Percentiles rank a stretch among this genome's conserved stretches.
Conservation (phyloP, 805 yeast species). For the Schizosaccharomyces octosporus region DNA sequence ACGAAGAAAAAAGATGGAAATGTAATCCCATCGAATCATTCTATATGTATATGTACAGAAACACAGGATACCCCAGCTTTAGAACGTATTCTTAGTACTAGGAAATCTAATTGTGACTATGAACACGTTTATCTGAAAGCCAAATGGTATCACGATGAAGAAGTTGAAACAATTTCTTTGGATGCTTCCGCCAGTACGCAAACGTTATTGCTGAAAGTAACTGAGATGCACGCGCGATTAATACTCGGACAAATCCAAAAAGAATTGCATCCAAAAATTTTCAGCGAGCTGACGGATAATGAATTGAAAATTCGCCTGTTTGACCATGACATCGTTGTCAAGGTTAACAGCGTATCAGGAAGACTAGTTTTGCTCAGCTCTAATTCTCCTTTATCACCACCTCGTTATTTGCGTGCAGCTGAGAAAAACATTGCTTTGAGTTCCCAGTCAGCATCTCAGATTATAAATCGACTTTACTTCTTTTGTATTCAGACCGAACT, state of each 20-base stretch:
- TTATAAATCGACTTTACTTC: not conserved
- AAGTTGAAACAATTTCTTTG: not conserved
- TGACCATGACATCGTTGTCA: not conserved
- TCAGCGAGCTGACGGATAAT: not conserved
- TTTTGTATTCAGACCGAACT: not conserved
- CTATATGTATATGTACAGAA: not conserved
- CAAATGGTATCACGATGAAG: not conserved
- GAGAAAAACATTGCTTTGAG: not conserved
- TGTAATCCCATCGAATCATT: no score
- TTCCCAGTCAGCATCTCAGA: not conserved
- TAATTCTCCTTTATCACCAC: not conserved
- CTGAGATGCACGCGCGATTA: not conserved
- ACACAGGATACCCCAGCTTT: not conserved
- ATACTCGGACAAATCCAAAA: not conserved
- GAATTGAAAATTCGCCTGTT: not conserved
- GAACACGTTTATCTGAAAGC: not conserved
- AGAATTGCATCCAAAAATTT: not conserved
- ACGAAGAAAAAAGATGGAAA: not conserved
- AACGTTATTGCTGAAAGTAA: not conserved
- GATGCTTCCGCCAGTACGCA: not conserved
- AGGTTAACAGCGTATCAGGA: not conserved
- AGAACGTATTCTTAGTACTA: not conserved
- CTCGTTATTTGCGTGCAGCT: not conserved
- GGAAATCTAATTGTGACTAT: not conserved
- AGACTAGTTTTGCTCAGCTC: not conserved